Base-by-base conservation (phyloP, 805 yeast species). In the Yamadazyma olivae region DNA sequence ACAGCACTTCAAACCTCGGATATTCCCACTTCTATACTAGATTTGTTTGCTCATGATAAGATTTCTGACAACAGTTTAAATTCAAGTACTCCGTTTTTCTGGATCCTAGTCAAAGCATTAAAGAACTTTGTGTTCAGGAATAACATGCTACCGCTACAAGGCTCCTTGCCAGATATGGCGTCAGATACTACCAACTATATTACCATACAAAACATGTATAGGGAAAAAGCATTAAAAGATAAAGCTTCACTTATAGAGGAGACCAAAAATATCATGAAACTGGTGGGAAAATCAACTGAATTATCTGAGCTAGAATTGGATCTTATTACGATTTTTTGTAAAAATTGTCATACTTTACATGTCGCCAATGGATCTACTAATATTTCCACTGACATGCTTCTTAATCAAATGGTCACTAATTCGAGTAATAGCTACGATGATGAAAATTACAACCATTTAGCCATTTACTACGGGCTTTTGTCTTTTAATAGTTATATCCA, bases 151-250 rank as follows among this genome's bases (percentile, higher is more conserved):
- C 95, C 96, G 0, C 57, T 87, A 2, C 69, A 81, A 3, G 96
- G 95, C 0, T 71, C 64, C 0, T 53, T 90, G 5, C 95, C 96
- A 0, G 98, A 90, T 54, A 91, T 91, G 96, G 83, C 85, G 15
- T 76, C 95, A 0, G 77, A 79, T 42, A 81, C 96, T 0, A 56
- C 59, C 6, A 66, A 66, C 37, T 91, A 84, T 54, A 65, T 82
- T 2, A 55, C 50, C 6, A 57, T 91, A 24, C 83, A 80, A 53
- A 50, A 50, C 0, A 47, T 87, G 3, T 91, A 86, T 51, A 55
- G 70, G 13, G 59, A 53, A 1, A 82, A 81, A 49, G 80, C 84
- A 1, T 39, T 47, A 7, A 31, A 39, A 2, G 95, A 89, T 54
- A 54, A 61, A 30, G 46, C 51, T 16, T 20, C 33, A 7, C 70